phyloP scores from a whole-genome alignment of 768 basidiomycete genomes.

The Serendipita sp. region DNA sequence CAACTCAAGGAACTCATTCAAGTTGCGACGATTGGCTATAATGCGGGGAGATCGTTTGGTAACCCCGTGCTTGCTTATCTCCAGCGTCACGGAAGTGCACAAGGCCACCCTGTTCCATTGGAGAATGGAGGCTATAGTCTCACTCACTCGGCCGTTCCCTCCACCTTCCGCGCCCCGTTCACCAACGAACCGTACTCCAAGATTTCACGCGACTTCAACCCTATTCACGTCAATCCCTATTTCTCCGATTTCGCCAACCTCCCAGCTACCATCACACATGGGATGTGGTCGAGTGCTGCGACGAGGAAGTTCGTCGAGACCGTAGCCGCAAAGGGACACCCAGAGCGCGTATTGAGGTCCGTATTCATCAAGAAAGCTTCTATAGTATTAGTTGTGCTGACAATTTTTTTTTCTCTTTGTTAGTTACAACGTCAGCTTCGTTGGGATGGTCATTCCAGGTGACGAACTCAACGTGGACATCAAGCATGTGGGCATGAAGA shows the following conservation, averaged over 20 bases:
- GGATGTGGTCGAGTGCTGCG: slow-evolving; percentile 93
- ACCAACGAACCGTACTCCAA: slow-evolving; percentile 94
- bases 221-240: slow-evolving; percentile 97
- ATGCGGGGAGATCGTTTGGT: slow-evolving; percentile 73
- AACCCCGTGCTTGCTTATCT: slow-evolving; percentile 90
- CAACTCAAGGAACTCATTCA: slow-evolving; percentile 78
- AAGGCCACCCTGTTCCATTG: slow-evolving; percentile 63
- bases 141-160: slow-evolving; percentile 40
- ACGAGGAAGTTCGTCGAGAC: slow-evolving; percentile 87
- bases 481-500: slow-evolving; percentile 79
- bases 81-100: slow-evolving; percentile 71
- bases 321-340: slow-evolving; percentile 82
- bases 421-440: slow-evolving; percentile 88
- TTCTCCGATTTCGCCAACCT: slow-evolving; percentile 88
- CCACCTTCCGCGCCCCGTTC: slow-evolving; percentile 64
- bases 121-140: slow-evolving; percentile 79
- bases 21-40: slow-evolving; percentile 76
- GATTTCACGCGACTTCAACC: slow-evolving; percentile 96
- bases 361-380: slow-evolving; percentile 25
- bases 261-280: slow-evolving; percentile 94
- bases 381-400: background rate
- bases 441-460: slow-evolving; percentile 90
- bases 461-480: slow-evolving; percentile 78
- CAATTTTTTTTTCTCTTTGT: background rate
- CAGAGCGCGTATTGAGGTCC: slow-evolving; percentile 77